Evolutionary conservation across 2,329 filamentous ascomycete species (phyloP), one percentile per base, ranked within the genome.

Genomic region (Pestalotiopsis sp.): DNA sequence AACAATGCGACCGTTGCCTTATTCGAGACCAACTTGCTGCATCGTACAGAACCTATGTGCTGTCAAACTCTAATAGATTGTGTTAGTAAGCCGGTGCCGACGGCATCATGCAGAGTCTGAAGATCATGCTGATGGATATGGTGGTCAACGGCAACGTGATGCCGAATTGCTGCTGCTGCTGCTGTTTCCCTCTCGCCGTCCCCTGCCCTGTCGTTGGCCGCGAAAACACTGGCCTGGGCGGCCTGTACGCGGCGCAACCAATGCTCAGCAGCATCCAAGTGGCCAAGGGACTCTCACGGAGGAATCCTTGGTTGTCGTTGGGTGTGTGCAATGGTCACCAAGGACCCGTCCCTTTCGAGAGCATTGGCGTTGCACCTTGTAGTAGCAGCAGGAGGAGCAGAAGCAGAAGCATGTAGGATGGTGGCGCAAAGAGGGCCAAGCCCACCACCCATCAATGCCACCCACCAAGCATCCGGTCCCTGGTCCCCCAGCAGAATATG

Each of bases 61-160:
- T 61, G n/a, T 61, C 30, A 35, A 61, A 39, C 58, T 61, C 58
- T 61, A 61, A 60, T 35, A 35, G 26, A 61, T 26, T 6, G 38
- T 61, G 58, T 61, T 22, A 52, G 44, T 52, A 52, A 52, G 44
- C 22, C 11, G 24, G 26, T 58, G 20, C 22, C 56, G 13, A 58
- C 22, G 24, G 56, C 56, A 35, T 52, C 44, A 58, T 58, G 56
- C 56, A 58, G 30, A 22, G 56, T 35, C 26, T 58, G 56, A 22
- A 58, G 56, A 58, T 58, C 56, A 26, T 58, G 22, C 24, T 52
- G 22, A 22, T 22, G 22, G 26, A 26, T 24, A 58, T 22, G 44
- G 44, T 52, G 44, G 44, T 52, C 44, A n/a, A 35, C 44, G 44
- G 44, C 44, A 52, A 52, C 14, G 44, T 52, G 44, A 52, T 52